Evolutionary conservation across 164 flowering plant genomes (phyloP).

Genomic region (Vitis rotundifolia): DNA sequence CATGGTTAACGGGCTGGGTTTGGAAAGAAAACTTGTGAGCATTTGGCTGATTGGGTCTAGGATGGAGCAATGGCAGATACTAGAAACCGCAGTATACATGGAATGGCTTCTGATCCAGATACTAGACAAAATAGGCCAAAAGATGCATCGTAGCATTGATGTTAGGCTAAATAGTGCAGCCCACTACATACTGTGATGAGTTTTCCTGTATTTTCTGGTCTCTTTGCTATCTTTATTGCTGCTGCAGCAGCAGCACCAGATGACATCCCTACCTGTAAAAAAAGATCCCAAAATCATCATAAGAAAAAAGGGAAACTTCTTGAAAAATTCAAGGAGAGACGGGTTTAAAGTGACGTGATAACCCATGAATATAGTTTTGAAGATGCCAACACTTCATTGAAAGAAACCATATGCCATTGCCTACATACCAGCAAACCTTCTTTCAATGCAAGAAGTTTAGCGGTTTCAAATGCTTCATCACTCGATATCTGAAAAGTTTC

Average conservation of each 20-base stretch:
- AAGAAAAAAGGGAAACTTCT: neutral
- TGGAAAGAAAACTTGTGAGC: neutral
- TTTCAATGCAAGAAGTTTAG: constrained; percentile 47
- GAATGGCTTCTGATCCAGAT: no score
- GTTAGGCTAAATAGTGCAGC: no score
- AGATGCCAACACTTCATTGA: no score
- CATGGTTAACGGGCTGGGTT: neutral
- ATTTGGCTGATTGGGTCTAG: no score
- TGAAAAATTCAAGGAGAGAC: no score
- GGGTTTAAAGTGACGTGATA: neutral
- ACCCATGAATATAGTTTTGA: no score
- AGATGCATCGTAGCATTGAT: no score
- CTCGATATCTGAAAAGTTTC: constrained; percentile 36
- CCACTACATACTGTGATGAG: constrained; percentile 59
- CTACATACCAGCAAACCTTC: constrained; percentile 51
- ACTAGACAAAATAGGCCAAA: no score
- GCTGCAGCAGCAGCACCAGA: constrained; percentile 78
- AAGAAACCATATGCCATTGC: no score
- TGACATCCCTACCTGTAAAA: constrained; percentile 64
- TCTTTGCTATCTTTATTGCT: constrained; percentile 57
- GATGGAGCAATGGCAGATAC: no score
- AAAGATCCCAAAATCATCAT: no score
- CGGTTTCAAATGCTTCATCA: constrained; percentile 55
- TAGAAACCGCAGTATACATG: no score
- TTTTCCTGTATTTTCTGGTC: constrained; percentile 85